phyloP scores from a whole-genome alignment of 1,284 basidiomycete species.

The Tilletia horrida region DNA sequence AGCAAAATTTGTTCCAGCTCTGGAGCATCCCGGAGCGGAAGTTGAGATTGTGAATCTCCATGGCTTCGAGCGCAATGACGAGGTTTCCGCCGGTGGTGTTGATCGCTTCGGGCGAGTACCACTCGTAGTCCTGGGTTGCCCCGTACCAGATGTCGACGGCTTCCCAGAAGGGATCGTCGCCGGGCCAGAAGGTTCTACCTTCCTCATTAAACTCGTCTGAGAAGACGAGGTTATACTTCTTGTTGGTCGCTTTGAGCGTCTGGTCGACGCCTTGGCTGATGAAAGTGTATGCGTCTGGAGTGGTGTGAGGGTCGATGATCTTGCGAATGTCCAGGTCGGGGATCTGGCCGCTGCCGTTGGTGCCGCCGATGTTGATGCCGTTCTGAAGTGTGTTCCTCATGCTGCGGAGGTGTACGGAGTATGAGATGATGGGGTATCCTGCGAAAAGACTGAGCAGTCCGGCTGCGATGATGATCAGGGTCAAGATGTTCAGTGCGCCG shows the following conservation, averaged over 20 bases:
- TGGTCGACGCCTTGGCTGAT: constrained; percentile 32
- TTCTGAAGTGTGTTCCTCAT: constrained; percentile 26
- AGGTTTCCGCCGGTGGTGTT: constrained; percentile 46
- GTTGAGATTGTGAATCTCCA: constrained; percentile 43
- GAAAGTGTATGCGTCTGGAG: constrained; percentile 27
- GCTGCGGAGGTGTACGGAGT: constrained; percentile 25
- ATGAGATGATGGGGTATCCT: constrained; percentile 69
- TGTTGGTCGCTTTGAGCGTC: constrained; percentile 28
- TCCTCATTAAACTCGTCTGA: constrained; percentile 73
- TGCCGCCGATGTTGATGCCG: constrained; percentile 43
- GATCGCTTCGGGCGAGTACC: constrained; percentile 54
- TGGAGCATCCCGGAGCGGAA: constrained; percentile 53
- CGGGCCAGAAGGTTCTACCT: constrained; percentile 62
- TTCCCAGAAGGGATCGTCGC: constrained; percentile 53
- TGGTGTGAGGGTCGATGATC: constrained; percentile 42
- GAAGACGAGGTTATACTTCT: constrained; percentile 61
- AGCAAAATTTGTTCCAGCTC: constrained; percentile 52
- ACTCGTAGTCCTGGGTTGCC: constrained; percentile 51
- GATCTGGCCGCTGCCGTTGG: constrained; percentile 45
- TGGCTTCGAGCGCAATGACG: constrained; percentile 41
- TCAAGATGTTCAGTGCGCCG: constrained; percentile 60
- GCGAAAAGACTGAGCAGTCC: constrained; percentile 67
- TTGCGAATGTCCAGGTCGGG: constrained; percentile 13
- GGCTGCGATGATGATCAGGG: constrained; percentile 56
- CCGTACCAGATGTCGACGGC: constrained; percentile 53